These are phyloP conservation scores for Globisporangium barbulae DNA, from an alignment of 352 stramenopile species.

Conservation along the genomic window DNA sequence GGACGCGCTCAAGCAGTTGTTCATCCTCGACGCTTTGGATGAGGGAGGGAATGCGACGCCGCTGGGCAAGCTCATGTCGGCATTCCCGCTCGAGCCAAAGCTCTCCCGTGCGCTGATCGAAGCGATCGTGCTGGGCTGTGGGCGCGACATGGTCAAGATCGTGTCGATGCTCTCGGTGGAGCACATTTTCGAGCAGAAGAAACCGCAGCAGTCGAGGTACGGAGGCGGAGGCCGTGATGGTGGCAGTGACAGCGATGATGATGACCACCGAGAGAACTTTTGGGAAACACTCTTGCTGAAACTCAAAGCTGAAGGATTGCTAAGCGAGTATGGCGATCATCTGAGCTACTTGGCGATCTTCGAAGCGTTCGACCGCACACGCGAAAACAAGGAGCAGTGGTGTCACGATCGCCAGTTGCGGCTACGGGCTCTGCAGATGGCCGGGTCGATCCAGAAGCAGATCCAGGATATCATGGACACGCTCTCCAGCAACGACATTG, in stretches of 20 bases:
- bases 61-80: slow-evolving; percentile 75
- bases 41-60: slow-evolving; percentile 42
- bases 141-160: slow-evolving; percentile 58
- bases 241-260: slow-evolving; percentile 19
- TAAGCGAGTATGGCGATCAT: slow-evolving; percentile 56
- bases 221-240: neutral
- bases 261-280: slow-evolving; percentile 3
- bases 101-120: slow-evolving; percentile 64
- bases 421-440: slow-evolving; percentile 51
- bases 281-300: slow-evolving; percentile 42
- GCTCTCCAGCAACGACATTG: slow-evolving; percentile 29
- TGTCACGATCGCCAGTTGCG: slow-evolving; percentile 50
- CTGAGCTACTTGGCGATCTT: slow-evolving; percentile 50
- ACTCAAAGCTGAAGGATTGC: slow-evolving; percentile 37
- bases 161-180: slow-evolving; percentile 87
- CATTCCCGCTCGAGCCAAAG: slow-evolving; percentile 82
- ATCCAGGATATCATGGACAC: slow-evolving; percentile 51
- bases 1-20: slow-evolving; percentile 76
- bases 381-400: slow-evolving; percentile 37
- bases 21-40: slow-evolving; percentile 62
- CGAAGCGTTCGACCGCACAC: slow-evolving; percentile 32
- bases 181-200: slow-evolving; percentile 55
- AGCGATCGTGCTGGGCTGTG: slow-evolving; percentile 52
- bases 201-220: slow-evolving; percentile 3
- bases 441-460: slow-evolving; percentile 47